Conservation (phyloP, 1,284 basidiomycete genomes). For the Ceratobasidium sp. region DNA sequence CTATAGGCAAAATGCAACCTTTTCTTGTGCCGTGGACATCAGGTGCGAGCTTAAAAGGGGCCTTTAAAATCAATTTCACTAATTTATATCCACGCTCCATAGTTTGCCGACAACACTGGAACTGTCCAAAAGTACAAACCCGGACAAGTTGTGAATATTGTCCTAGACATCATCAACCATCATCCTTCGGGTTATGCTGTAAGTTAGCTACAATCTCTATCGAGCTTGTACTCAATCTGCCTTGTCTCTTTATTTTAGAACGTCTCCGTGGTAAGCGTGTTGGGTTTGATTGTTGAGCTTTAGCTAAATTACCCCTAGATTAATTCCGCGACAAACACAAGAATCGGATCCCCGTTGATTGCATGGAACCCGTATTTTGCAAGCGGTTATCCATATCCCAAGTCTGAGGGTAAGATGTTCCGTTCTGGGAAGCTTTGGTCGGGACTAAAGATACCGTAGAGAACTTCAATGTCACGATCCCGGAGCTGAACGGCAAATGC, state of each 20-base stretch:
- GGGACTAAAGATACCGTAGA: neutral
- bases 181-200: conserved; percentile 39
- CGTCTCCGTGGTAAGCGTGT: conserved; percentile 31
- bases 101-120: conserved; percentile 24
- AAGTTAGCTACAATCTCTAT: no score
- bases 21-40: conserved; percentile 30
- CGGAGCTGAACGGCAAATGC: conserved; percentile 26
- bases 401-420: conserved; percentile 21
- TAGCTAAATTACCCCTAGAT: conserved; percentile 5
- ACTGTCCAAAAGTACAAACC: conserved; percentile 19
- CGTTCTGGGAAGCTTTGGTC: no score
- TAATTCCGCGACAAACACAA: conserved; percentile 22
- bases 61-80: no score
- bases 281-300: neutral
- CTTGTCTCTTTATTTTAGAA: conserved; percentile 29
- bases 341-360: conserved; percentile 29
- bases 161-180: conserved; percentile 37
- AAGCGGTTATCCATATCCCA: conserved; percentile 34
- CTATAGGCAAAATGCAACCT: conserved; percentile 25
- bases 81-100: neutral
- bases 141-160: conserved; percentile 42
- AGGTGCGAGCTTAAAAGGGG: no score
- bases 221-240: no score
- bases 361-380: conserved; percentile 31
- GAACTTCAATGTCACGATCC: conserved; percentile 38